Base-by-base conservation (phyloP, 192 early-diverging fungal species). In the Pilaira anomala region DNA sequence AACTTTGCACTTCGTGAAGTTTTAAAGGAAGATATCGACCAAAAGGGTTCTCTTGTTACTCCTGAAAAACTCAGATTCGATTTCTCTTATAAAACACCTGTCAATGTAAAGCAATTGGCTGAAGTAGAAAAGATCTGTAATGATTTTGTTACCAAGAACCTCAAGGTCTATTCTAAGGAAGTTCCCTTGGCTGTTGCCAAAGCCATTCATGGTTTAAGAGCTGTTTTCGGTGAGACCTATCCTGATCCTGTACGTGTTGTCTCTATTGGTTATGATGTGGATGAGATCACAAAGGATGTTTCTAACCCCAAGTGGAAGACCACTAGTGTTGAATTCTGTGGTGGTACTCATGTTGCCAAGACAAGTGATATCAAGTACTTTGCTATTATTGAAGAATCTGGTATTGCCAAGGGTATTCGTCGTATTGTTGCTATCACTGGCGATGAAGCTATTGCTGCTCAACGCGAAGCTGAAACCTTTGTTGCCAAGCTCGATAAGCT, bases 231-330 rank as follows among this genome's bases (percentile, higher is more conserved):
- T 48, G 95, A 99, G 77, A 85, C 87, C 33, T 99, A 99, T 69
- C 97, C 97, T 33, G 97, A 99, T 74, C 93, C 94, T 2, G 97
- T 99, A 21, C 89, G 95, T 60, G 94, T 99, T 24, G 93, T 99
- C 6, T 89, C 93, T 4, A 87, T 99, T 76, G 94, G 95, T 18
- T 85, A 83, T 60, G 87, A 91, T 67, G 80, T 97, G 16, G 89
- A 93, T 61, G 88, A 91, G 25, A 78, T 99, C n/a, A 74, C 96
- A 24, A 80, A 83, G 59, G 81, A 91, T 76, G 88, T 91, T 5
- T 71, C 81, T 22, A 92, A 94, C 66, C 78, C 79, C 29, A 82
- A 86, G 59, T 99, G 97, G 97, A 70, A 72, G 14, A 79, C 80
- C 46, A 87, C 86, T 60, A 93, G 91, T 40, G 86, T 98, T 58